Evolutionary conservation across 257 asterid genomes (phyloP).

Genomic region (Nicotiana benthamiana): DNA sequence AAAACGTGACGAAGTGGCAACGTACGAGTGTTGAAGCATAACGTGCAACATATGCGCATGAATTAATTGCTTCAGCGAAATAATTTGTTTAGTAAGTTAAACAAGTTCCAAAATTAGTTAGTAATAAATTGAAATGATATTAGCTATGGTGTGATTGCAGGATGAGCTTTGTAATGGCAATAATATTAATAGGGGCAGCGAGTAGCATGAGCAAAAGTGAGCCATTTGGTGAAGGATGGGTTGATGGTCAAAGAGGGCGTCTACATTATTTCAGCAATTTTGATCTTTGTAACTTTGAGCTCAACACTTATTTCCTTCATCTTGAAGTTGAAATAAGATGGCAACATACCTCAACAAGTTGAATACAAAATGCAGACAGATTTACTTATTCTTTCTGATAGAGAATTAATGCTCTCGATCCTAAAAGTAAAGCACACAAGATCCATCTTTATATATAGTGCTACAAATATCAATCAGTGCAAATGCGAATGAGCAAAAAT

Average conservation of each 20-base stretch:
- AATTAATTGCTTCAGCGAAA: background rate
- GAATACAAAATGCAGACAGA: background rate
- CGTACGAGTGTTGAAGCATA: background rate
- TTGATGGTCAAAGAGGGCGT: conserved; percentile 7
- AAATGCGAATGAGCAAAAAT: background rate
- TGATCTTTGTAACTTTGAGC: background rate
- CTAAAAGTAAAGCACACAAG: background rate
- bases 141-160: background rate
- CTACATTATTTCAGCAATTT: background rate
- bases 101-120: background rate
- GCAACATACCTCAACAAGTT: background rate
- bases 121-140: no score
- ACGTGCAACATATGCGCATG: background rate
- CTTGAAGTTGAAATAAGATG: background rate
- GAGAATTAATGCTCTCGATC: background rate
- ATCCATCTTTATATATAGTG: background rate
- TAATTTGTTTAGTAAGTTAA: background rate
- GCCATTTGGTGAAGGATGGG: conserved; percentile 6
- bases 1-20: background rate
- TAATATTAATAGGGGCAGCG: background rate
- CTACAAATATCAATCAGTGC: background rate
- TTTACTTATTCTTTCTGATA: background rate
- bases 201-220: conserved; percentile 6
- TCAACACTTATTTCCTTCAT: background rate
- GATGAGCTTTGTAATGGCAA: conserved; percentile 2